Percentiles rank a stretch among this genome's conserved stretches.
Conservation (phyloP, 108 stramenopile genomes). For the Nitzschia putrida region DNA sequence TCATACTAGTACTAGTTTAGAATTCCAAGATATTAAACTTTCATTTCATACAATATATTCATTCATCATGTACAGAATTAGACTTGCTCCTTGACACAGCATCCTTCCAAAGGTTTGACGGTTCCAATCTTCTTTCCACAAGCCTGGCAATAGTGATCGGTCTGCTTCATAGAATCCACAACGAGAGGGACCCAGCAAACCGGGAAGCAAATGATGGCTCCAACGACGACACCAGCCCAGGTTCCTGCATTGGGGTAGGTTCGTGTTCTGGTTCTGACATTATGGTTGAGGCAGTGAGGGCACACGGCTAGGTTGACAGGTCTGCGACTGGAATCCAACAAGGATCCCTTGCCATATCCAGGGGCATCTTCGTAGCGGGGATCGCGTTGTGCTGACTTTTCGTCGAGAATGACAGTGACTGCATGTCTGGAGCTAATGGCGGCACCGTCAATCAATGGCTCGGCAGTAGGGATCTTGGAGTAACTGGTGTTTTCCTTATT, state of each 20-base stretch:
- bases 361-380: conserved; percentile 1
- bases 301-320: conserved; percentile 15
- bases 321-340: conserved; percentile 12
- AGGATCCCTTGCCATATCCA: not conserved
- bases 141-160: conserved; percentile 32
- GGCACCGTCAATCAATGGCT: conserved; percentile 4
- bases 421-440: conserved; percentile 7
- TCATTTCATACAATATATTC: no score
- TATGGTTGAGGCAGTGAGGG: conserved; percentile 7
- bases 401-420: conserved; percentile 20
- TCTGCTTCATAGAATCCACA: conserved; percentile 29
- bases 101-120: conserved; percentile 27
- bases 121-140: conserved; percentile 34
- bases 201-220: conserved; percentile 18
- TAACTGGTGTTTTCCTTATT: conserved; percentile 1
- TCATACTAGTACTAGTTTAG: no score
- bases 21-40: no score
- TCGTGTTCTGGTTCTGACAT: conserved; percentile 20
- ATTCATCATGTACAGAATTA: no score
- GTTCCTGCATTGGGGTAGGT: conserved; percentile 28
- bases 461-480: conserved; percentile 9
- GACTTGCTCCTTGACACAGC: conserved; percentile 27
- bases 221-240: conserved; percentile 22
- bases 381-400: not conserved
- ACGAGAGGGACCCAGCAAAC: conserved; percentile 32